phyloP scores from a whole-genome alignment of 768 basidiomycete genomes.

The Boletellus emodensis region DNA sequence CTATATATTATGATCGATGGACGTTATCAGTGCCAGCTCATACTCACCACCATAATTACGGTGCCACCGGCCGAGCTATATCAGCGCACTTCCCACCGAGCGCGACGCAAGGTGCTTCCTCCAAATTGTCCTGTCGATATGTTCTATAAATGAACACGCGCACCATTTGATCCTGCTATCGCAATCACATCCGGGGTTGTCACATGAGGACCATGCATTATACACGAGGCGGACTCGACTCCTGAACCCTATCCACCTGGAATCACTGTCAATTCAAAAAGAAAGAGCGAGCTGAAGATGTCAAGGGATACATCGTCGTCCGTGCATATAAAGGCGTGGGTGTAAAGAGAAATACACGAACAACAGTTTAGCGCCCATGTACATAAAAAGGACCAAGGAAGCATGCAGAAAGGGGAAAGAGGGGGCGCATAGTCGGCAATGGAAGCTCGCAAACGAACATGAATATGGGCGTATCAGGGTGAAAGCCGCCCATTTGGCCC shows the following conservation, averaged over 20 bases:
- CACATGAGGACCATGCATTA: no score
- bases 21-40: not conserved
- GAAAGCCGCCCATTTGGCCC: not conserved
- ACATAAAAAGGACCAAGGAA: not conserved
- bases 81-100: not conserved
- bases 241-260: no score
- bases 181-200: no score
- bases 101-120: no score
- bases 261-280: no score
- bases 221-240: no score
- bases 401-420: not conserved
- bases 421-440: not conserved
- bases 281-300: not conserved
- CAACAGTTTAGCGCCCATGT: not conserved
- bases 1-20: not conserved
- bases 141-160: no score
- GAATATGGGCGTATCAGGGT: not conserved
- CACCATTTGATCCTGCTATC: no score
- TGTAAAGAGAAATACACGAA: not conserved
- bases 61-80: not conserved
- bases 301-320: conserved; percentile 2
- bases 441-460: not conserved
- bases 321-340: not conserved
- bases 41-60: no score
- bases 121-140: no score